Base-by-base conservation (phyloP, 2,329 filamentous ascomycete genomes). In the Nemania sp. region DNA sequence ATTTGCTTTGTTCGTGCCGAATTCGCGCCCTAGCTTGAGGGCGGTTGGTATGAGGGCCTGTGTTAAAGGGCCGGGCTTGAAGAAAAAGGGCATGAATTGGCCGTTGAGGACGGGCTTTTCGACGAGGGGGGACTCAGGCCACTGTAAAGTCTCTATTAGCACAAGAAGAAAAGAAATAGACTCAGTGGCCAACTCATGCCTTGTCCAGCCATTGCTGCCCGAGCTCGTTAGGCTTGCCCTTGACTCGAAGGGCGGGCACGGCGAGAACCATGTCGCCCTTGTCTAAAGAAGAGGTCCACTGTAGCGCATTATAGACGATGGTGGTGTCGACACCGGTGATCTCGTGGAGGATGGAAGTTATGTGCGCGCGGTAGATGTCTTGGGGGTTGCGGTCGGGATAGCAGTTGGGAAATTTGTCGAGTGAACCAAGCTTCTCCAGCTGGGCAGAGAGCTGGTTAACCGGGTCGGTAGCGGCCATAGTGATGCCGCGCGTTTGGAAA, bases 221-320 rank as follows among this genome's bases (percentile, higher is more conserved):
- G 60, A 92, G 81, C 72, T 87, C 88, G 68, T 84, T 82, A 11
- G 89, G 89, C 78, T 92, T 92, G 71, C 89, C 89, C 81, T 92
- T 95, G 75, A 95, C 81, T 69, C 93, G 87, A 70, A 97, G 86
- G n/a, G 93, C 92, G 18, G 93, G 92, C 8, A 93, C 89, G 8
- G 93, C 90, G 54, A 97, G 81, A 61, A 92, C 87, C 73, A 97
- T 82, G 80, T 97, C 93, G 55, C 93, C 93, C 83, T 94, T 93
- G 72, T 96, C 93, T 24, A 94, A 84, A 43, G 90, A 88, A 70
- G 88, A 85, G 5, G 93, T 95, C 92, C 92, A 95, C 82, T 92
- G 88, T 49, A 97, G 83, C 43, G 89, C 89, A 27, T 89, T 88
- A 81, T 92, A 94, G 77, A 97, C 90, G 74, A 93, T 88, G 62